Evolutionary conservation across 2,329 filamentous ascomycete genomes (phyloP).

Genomic region (Nemania sp.): DNA sequence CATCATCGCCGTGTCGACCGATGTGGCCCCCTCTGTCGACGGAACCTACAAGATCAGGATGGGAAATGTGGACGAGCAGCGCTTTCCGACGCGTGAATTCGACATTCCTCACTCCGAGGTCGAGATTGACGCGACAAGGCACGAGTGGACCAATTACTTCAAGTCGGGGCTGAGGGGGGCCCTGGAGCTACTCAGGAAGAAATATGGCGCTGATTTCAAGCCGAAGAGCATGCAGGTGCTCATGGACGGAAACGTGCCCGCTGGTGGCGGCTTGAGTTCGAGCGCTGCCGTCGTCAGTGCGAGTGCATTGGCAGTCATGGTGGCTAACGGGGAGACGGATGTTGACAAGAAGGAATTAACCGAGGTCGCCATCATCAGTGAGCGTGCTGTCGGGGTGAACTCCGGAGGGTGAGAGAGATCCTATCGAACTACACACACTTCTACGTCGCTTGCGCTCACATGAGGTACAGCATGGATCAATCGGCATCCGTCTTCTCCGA

Average conservation of each 20-base stretch:
- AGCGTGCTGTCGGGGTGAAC: slow-evolving; percentile 93
- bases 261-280: slow-evolving; percentile 88
- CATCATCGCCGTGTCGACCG: slow-evolving; percentile 75
- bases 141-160: slow-evolving; percentile 99
- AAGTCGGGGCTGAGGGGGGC: slow-evolving; percentile 87
- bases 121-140: slow-evolving; percentile 81
- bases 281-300: slow-evolving; percentile 93
- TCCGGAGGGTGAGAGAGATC: slow-evolving; percentile 75
- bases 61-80: slow-evolving; percentile 75
- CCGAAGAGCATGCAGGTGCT: slow-evolving; percentile 84
- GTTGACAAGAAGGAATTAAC: slow-evolving; percentile 92
- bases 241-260: slow-evolving; percentile 89
- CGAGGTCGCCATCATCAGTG: slow-evolving; percentile 91
- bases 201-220: slow-evolving; percentile 61
- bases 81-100: slow-evolving; percentile 78
- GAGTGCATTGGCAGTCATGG: slow-evolving; percentile 84
- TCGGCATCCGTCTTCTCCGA: slow-evolving; percentile 92
- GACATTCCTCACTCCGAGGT: slow-evolving; percentile 67
- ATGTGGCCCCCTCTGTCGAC: slow-evolving; percentile 49
- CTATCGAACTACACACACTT: slow-evolving; percentile 23
- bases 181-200: slow-evolving; percentile 74
- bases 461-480: slow-evolving; percentile 81
- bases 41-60: slow-evolving; percentile 72
- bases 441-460: slow-evolving; percentile 18
- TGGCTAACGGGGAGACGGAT: slow-evolving; percentile 75